These are phyloP conservation scores for Stromatinia cepivora DNA, from an alignment of 2,329 filamentous ascomycete genomes.

Conservation along the genomic window DNA sequence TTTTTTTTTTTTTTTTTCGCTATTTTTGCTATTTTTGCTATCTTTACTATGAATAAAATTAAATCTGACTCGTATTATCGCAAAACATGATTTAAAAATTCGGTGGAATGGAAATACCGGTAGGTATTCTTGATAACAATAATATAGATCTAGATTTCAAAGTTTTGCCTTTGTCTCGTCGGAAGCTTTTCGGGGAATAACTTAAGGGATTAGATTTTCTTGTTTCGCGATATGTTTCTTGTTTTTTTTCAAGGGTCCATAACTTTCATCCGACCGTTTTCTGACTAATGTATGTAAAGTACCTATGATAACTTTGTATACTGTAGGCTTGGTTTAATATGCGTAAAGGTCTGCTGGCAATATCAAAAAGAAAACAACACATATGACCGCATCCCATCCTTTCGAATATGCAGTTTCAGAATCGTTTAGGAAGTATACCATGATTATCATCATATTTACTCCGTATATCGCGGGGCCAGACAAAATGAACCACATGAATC, in stretches of 20 bases:
- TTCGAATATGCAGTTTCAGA: conserved; percentile 12
- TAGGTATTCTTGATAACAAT: background rate
- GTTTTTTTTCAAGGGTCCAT: background rate
- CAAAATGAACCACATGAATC: background rate
- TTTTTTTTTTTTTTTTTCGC: background rate
- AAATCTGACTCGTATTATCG: conserved; percentile 9
- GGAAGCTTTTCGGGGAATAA: conserved; percentile 11
- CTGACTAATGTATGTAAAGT: no score
- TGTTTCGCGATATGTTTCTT: background rate
- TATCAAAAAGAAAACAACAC: conserved; percentile 13
- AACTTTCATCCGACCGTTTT: no score
- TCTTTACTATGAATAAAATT: background rate
- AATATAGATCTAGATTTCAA: conserved; percentile 9
- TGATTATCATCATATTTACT: conserved; percentile 3
- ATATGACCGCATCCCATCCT: background rate
- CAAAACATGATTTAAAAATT: background rate
- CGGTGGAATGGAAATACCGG: no score
- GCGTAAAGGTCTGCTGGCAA: conserved; percentile 1
- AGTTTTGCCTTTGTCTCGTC: background rate
- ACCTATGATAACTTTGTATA: no score
- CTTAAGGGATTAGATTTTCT: background rate
- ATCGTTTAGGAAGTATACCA: background rate
- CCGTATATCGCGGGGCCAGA: background rate
- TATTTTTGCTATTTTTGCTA: background rate
- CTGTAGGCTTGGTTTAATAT: background rate